A percentile compares a stretch with the other conserved stretches of the same genome.
phyloP scores from a whole-genome alignment of 2,329 filamentous ascomycete genomes.

The Diaporthe citri region DNA sequence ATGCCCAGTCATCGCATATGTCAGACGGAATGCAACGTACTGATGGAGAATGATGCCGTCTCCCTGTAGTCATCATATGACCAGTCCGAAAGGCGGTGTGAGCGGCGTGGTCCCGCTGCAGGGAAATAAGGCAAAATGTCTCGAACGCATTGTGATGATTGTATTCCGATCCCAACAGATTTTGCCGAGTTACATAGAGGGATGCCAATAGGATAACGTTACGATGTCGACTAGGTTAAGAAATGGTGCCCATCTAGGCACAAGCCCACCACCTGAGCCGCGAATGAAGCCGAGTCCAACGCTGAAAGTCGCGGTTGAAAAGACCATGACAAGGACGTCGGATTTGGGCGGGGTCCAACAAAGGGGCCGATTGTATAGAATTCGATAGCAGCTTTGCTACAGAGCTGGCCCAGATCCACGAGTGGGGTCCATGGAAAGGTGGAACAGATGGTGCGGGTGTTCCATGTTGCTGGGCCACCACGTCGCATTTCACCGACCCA shows the following conservation, averaged over 20 bases:
- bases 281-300: neutral
- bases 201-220: neutral
- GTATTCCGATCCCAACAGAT: neutral
- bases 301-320: neutral
- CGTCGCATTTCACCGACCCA: slow-evolving; percentile 11
- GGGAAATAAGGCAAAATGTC: neutral
- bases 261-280: neutral
- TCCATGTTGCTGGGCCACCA: slow-evolving; percentile 36
- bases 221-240: neutral
- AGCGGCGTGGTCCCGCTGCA: neutral
- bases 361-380: slow-evolving; percentile 6
- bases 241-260: neutral
- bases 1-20: neutral
- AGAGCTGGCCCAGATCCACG: slow-evolving; percentile 4
- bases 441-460: slow-evolving; percentile 32
- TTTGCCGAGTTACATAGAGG: neutral
- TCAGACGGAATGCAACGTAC: neutral
- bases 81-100: slow-evolving; percentile 34
- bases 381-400: slow-evolving; percentile 1
- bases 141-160: neutral
- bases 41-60: neutral
- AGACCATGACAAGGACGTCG: neutral
- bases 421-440: slow-evolving; percentile 27
- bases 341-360: neutral
- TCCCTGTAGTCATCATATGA: slow-evolving; percentile 5